A percentile compares a stretch with the other conserved stretches of the same genome.
These are phyloP conservation scores for Teratosphaeria gauchensis DNA, from an alignment of 2,329 filamentous ascomycete species.

Conservation along the genomic window DNA sequence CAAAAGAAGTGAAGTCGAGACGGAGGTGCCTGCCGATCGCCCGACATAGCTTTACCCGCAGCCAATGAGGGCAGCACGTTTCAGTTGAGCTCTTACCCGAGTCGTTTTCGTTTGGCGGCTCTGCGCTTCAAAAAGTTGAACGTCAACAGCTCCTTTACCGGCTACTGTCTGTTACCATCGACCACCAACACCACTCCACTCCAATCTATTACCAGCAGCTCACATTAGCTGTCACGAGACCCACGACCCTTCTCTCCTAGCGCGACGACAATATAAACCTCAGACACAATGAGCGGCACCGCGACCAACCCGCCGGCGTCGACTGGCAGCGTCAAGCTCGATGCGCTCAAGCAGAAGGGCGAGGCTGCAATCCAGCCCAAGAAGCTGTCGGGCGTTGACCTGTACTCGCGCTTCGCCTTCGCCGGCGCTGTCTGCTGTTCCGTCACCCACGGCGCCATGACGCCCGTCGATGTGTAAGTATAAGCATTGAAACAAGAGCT, in stretches of 20 bases:
- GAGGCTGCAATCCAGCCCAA: constrained; percentile 36
- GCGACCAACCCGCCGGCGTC: constrained; percentile 36
- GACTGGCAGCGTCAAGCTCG: constrained; percentile 44
- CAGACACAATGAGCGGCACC: constrained; percentile 23
- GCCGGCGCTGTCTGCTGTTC: constrained; percentile 97
- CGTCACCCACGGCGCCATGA: constrained; percentile 91
- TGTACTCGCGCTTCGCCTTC: constrained; percentile 95
- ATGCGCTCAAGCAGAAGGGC: constrained; percentile 41
- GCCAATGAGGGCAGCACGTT: background rate
- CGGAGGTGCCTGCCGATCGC: background rate
- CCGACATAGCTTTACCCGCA: background rate
- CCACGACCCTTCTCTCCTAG: background rate
- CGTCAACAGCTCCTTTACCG: background rate
- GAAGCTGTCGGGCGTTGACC: constrained; percentile 53
- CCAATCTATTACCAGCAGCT: background rate
- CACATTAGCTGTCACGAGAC: background rate
- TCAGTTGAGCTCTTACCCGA: background rate
- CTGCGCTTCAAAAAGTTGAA: background rate
- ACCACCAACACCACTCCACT: background rate
- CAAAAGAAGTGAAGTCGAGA: background rate
- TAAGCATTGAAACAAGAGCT: constrained; percentile 1
- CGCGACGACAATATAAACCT: background rate
- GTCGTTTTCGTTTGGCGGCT: background rate
- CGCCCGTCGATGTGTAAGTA: constrained; percentile 98
- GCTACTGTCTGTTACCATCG: background rate